These are phyloP conservation scores for Paecilomyces formosus DNA, from an alignment of 2,329 filamentous ascomycete species.

Conservation along the genomic window DNA sequence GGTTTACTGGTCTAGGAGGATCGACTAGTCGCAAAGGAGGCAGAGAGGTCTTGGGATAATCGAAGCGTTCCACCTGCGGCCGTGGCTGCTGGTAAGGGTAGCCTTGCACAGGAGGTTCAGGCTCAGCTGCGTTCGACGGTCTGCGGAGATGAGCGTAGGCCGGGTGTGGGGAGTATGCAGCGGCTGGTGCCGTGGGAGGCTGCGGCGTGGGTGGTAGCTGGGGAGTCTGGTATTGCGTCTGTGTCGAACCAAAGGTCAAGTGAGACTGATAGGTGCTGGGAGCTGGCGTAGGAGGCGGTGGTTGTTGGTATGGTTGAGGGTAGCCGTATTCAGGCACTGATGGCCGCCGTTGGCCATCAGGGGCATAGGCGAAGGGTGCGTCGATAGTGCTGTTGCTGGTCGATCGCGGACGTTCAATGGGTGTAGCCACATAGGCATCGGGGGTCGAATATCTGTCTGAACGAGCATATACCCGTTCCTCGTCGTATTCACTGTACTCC, in stretches of 20 bases:
- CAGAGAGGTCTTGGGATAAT: constrained; percentile 19
- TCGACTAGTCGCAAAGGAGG: constrained; percentile 21
- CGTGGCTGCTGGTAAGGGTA: constrained; percentile 12
- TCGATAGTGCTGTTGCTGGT: constrained; percentile 53
- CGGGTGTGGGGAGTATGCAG: constrained; percentile 25
- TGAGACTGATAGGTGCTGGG: constrained; percentile 29
- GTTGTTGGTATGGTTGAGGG: constrained; percentile 26
- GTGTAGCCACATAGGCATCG: constrained; percentile 39
- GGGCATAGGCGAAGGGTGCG: constrained; percentile 33
- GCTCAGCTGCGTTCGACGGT: constrained; percentile 23
- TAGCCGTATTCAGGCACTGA: constrained; percentile 41
- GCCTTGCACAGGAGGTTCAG: constrained; percentile 17
- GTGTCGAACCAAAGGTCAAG: constrained; percentile 34
- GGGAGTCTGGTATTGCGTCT: constrained; percentile 35
- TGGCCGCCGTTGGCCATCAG: constrained; percentile 40
- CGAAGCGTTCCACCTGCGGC: constrained; percentile 12
- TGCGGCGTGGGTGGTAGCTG: constrained; percentile 38
- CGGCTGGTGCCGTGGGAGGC: constrained; percentile 18
- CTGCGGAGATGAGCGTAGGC: constrained; percentile 26
- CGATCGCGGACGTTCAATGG: constrained; percentile 50
- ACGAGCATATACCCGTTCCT: constrained; percentile 42
- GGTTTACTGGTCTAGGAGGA: constrained; percentile 12
- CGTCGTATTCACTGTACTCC: constrained; percentile 61
- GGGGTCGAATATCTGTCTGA: constrained; percentile 45
- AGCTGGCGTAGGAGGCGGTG: constrained; percentile 26